Evolutionary conservation across 1,284 basidiomycete species (phyloP), one percentile per base, ranked within the genome.

Genomic region (Ustilago xerochloae): DNA sequence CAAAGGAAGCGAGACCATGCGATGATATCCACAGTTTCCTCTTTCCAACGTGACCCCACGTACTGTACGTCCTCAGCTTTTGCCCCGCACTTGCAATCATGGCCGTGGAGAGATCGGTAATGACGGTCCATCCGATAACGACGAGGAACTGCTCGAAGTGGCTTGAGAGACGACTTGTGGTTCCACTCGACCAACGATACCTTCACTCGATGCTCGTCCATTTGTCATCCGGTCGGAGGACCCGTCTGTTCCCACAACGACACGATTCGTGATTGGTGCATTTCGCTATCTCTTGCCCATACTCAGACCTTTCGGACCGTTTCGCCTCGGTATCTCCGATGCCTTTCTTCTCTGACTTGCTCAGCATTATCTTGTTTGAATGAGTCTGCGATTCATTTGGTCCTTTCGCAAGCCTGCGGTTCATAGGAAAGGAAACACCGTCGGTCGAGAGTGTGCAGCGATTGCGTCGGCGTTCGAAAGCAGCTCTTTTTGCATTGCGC

Each of bases 11-110:
- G 22, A 43, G 16, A 24, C 16, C 41, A 43, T 26, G 41, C 22
- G n/a, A n/a, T 43, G 24, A 18, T 26, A 26, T 43, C 41, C 32
- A n/a, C n/a, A n/a, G n/a, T 18, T 43, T 8, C 12, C 8, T 43
- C 41, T 6, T 43, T n/a, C 28, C 53, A 59, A 33, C 56, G 56
- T 59, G 56, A 59, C 56, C 56, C 56, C 32, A 45, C 56, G 22
- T 43, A 30, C n/a, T n/a, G n/a, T n/a, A n/a, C n/a, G n/a, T n/a
- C n/a, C n/a, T n/a, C n/a, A n/a, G n/a, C n/a, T n/a, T n/a, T 24
- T 18, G 32, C 33, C 28, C 38, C 38, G 26, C 20, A 33, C 38
- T 20, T 16, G 6, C 6, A n/a, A 26, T 12, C 36, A n/a, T 9
- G 7, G 28, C 18, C 32, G 22, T 15, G 18, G 7, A 4, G 30